These are phyloP conservation scores for Picea abies DNA, from an alignment of 83 land plant species.

Conservation along the genomic window DNA sequence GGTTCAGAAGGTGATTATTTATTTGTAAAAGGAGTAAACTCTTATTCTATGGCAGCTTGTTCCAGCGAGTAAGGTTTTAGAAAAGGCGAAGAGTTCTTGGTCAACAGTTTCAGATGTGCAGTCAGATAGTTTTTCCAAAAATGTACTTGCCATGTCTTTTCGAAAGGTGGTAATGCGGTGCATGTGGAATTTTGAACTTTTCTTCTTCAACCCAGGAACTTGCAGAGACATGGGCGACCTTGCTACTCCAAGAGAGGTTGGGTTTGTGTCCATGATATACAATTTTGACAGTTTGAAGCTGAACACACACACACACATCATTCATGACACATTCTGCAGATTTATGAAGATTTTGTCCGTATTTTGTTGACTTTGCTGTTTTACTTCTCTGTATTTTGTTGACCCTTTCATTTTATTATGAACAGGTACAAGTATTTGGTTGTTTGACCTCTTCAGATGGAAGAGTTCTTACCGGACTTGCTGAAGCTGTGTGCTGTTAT, in stretches of 20 bases:
- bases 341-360: conserved; percentile 16
- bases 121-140: conserved; percentile 24
- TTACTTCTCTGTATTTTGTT: neutral
- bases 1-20: neutral
- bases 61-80: conserved; percentile 66
- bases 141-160: conserved; percentile 67
- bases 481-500: conserved; percentile 59
- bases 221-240: conserved; percentile 64
- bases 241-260: conserved; percentile 52
- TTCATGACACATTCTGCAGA: neutral
- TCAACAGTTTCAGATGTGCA: conserved; percentile 34
- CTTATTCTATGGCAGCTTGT: conserved; percentile 47
- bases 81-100: conserved; percentile 52
- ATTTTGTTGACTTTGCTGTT: conserved; percentile 28
- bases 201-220: conserved; percentile 47
- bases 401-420: neutral
- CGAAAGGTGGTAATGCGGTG: conserved; percentile 59
- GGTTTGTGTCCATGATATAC: neutral
- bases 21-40: conserved; percentile 7
- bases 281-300: neutral
- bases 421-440: conserved; percentile 44
- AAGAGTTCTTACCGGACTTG: conserved; percentile 45
- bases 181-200: conserved; percentile 63
- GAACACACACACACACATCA: neutral
- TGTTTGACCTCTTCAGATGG: conserved; percentile 51